These are phyloP conservation scores for Citrus hindsii DNA, from an alignment of 345 rosid genomes.

Conservation along the genomic window DNA sequence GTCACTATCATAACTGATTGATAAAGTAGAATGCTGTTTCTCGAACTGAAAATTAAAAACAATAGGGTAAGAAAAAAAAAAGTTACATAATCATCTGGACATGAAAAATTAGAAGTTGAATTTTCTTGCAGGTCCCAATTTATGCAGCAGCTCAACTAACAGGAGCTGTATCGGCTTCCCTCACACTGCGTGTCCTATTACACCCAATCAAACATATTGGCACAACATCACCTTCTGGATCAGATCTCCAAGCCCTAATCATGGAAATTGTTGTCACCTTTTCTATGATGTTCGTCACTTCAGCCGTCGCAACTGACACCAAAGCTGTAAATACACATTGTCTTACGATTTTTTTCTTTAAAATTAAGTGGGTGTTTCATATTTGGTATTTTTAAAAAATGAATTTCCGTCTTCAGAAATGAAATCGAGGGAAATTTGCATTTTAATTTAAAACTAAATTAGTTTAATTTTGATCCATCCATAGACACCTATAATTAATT, in stretches of 20 bases:
- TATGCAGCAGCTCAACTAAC: constrained; percentile 44
- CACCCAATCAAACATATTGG: constrained; percentile 41
- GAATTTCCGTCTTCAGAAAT: no score
- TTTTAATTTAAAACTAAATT: no score
- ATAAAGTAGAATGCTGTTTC: no score
- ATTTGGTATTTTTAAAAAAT: neutral
- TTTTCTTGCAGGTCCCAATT: constrained; percentile 38
- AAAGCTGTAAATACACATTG: constrained; percentile 33
- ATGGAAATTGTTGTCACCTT: constrained; percentile 55
- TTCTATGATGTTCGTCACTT: constrained; percentile 45
- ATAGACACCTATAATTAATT: no score
- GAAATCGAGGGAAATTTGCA: no score
- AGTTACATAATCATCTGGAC: neutral
- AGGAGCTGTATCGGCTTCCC: constrained; percentile 37
- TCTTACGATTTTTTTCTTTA: neutral
- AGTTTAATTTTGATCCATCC: no score
- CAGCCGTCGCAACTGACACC: constrained; percentile 49
- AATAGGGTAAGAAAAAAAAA: neutral
- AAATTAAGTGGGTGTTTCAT: neutral
- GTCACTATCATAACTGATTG: neutral
- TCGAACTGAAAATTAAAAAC: neutral
- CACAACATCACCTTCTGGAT: constrained; percentile 47
- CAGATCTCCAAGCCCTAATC: constrained; percentile 44
- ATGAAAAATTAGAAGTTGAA: neutral
- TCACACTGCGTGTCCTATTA: constrained; percentile 32